Conservation (phyloP, 352 stramenopile species). For the Phytophthora ramorum region DNA sequence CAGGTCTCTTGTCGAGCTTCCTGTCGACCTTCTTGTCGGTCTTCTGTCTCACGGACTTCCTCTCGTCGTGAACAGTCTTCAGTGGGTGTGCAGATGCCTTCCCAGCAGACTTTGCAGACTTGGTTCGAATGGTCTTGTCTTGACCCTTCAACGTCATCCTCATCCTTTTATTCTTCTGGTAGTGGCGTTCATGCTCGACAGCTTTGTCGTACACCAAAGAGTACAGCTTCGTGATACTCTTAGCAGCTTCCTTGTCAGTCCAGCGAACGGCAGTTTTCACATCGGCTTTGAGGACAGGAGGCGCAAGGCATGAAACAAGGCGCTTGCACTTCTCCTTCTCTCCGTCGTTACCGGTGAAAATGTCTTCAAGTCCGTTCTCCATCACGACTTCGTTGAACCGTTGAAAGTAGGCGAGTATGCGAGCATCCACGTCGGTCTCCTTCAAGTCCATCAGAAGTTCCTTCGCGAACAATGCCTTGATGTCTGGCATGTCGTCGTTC, state of each 20-base stretch:
- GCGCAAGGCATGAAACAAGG: not conserved
- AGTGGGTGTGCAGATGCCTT: not conserved
- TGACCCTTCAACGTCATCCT: not conserved
- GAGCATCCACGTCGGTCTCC: constrained; percentile 1
- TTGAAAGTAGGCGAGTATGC: not conserved
- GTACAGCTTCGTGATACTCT: not conserved
- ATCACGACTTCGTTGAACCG: not conserved
- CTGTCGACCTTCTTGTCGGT: not conserved
- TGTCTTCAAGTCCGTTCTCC: not conserved
- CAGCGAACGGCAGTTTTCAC: not conserved
- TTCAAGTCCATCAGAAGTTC: not conserved
- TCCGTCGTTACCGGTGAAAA: not conserved
- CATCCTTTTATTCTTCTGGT: constrained; percentile 6
- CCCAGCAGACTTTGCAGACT: not conserved
- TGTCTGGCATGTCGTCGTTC: not conserved
- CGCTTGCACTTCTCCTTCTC: not conserved
- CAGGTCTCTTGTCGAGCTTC: not conserved
- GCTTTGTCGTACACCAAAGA: not conserved
- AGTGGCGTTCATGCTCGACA: constrained; percentile 4
- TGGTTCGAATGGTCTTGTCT: too few relatives aligned
- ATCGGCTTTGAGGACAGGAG: not conserved
- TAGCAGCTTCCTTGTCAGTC: not conserved
- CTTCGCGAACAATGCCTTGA: not conserved
- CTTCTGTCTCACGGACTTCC: not conserved
- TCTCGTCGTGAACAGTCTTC: not conserved